Base-by-base conservation (phyloP, 1,284 basidiomycete species). In the Austropuccinia psidii region DNA sequence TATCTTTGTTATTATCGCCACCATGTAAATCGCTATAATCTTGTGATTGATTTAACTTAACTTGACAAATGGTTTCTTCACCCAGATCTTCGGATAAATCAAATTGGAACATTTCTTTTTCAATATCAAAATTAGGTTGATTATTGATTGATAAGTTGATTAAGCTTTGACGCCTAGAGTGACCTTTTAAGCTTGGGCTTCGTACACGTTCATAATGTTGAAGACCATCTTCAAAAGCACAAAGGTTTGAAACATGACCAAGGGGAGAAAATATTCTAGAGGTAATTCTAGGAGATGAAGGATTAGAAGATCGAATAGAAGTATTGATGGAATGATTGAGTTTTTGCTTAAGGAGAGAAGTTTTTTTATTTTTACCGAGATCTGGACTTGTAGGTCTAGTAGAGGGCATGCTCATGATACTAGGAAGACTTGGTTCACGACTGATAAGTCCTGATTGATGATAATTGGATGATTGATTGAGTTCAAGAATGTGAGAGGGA, bases 401-500 rank as follows among this genome's bases (percentile, higher is more conserved):
- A 35, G 21, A 35, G 45, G 69, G 69, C 60, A 73, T 62, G 45
- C 69, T 73, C 69, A 73, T 73, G 57, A 73, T 62, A 29, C 69
- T 73, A n/a, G 69, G 69, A 1, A 73, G 47, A 45, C 69, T 73
- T 7, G 69, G 50, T 45, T 73, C 69, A 17, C 69, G 69, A 43
- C 69, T 73, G 31, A 73, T 70, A 47, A 49, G 50, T 4, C 61
- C 61, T 4, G 45, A 50, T 47, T 47, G 29, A 49, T 41, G 41
- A 33, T 35, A 27, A 15, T 43, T 41, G 50, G 58, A 33, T n/a
- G 68, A 54, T 47, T 58, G 68, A 61, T 39, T 57, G 29, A 70
- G 57, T 60, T 70, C 68, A 45, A 60, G 39, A 55, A 58, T 43
- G 55, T 70, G 61, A 41, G 68, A 43, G 21, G 68, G 68, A 50